phyloP scores from a whole-genome alignment of 1,284 basidiomycete species.

The Microbotryomycetes sp. region DNA sequence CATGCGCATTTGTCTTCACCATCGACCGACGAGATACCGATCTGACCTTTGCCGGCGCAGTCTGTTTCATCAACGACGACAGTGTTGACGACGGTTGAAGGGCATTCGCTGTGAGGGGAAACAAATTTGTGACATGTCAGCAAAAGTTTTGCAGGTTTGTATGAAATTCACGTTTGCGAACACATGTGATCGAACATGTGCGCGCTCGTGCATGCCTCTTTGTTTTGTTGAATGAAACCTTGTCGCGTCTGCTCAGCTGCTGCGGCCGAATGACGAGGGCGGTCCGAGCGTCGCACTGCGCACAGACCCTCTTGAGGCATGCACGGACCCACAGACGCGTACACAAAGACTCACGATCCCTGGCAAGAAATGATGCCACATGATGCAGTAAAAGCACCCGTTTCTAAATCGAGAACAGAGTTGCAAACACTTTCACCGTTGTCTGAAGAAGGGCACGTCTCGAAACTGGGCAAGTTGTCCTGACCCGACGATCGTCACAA shows the following conservation, averaged over 20 bases:
- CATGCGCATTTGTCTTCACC: conserved; percentile 27
- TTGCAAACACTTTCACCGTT: conserved; percentile 27
- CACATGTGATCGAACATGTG: too few species aligned
- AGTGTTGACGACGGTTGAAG: conserved; percentile 28
- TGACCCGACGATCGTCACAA: too few species aligned
- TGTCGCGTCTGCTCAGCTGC: too few species aligned
- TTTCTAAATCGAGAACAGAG: conserved; percentile 24
- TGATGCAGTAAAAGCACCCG: conserved; percentile 20
- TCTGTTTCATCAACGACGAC: conserved; percentile 22
- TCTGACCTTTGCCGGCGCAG: conserved; percentile 27
- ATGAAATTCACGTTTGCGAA: not conserved
- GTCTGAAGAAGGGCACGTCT: conserved; percentile 21
- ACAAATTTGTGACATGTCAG: not conserved
- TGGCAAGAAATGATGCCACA: conserved; percentile 26
- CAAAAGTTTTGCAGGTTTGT: not conserved
- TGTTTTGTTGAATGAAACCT: too few species aligned
- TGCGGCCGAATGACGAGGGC: not conserved
- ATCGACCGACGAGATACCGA: conserved; percentile 23
- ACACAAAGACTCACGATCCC: conserved; percentile 13
- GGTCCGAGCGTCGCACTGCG: not conserved
- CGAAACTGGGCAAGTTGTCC: conserved; percentile 29
- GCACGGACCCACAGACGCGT: not conserved
- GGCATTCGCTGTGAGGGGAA: conserved; percentile 19
- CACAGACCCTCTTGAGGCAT: not conserved
- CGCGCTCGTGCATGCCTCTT: too few species aligned